A percentile compares a stretch with the other conserved stretches of the same genome.
phyloP scores from a whole-genome alignment of 306 rosid species.

The Casuarina glauca region DNA sequence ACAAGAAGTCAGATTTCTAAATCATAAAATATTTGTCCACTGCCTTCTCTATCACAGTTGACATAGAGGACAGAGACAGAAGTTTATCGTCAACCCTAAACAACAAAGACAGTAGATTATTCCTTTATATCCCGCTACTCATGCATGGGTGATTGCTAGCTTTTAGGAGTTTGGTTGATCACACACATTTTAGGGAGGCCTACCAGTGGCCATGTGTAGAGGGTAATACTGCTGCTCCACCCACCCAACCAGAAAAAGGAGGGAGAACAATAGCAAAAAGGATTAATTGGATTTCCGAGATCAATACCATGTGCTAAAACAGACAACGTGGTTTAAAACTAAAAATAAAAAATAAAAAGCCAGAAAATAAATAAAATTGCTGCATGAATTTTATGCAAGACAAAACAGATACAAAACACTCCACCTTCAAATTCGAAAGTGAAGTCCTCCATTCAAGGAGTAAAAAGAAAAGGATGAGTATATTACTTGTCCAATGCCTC shows the following conservation, averaged over 20 bases:
- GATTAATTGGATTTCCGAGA: neutral
- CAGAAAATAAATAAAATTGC: neutral
- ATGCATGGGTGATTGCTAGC: neutral
- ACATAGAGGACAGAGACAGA: neutral
- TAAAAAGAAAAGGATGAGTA: conserved; percentile 33
- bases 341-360: neutral
- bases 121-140: neutral
- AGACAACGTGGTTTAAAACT: neutral
- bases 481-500: conserved; percentile 99
- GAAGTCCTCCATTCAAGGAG: conserved; percentile 13
- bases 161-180: neutral
- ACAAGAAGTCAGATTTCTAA: neutral
- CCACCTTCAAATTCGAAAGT: neutral
- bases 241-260: too few relatives aligned
- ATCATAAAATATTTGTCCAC: neutral
- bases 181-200: neutral
- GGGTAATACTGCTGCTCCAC: neutral
- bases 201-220: neutral
- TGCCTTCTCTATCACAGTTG: neutral
- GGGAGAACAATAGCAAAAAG: too few relatives aligned
- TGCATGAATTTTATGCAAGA: neutral
- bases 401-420: neutral
- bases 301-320: neutral
- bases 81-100: neutral
- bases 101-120: neutral